Evolutionary conservation across 371 early-diverging fungal species (phyloP).

Genomic region (Mucor ambiguus): DNA sequence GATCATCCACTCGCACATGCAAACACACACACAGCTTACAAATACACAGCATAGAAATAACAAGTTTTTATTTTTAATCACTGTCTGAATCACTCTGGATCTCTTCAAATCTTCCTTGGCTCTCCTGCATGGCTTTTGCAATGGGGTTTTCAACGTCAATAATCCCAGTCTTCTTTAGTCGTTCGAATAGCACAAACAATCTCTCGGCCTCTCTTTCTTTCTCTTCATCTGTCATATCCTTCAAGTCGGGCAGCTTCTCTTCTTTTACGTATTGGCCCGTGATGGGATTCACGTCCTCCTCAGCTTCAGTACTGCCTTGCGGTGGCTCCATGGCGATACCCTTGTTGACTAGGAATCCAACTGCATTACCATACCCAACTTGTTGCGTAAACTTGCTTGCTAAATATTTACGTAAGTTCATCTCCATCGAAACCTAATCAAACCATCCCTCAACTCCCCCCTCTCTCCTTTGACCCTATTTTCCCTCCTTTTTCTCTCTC

Average conservation of each 20-base stretch:
- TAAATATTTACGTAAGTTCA: slow-evolving; percentile 22
- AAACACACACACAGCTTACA: no score
- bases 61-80: slow-evolving; percentile 9
- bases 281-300: slow-evolving; percentile 74
- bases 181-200: slow-evolving; percentile 90
- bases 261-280: slow-evolving; percentile 69
- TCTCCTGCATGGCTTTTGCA: slow-evolving; percentile 55
- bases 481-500: background rate
- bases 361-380: slow-evolving; percentile 92
- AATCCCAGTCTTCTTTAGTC: slow-evolving; percentile 89
- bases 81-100: slow-evolving; percentile 19
- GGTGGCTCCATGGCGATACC: slow-evolving; percentile 57
- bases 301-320: background rate
- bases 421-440: background rate
- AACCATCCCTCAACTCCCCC: background rate
- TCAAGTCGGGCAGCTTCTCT: slow-evolving; percentile 56
- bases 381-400: slow-evolving; percentile 72
- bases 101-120: slow-evolving; percentile 36
- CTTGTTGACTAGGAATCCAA: slow-evolving; percentile 81
- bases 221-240: slow-evolving; percentile 94
- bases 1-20: background rate
- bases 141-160: slow-evolving; percentile 74
- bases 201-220: slow-evolving; percentile 93
- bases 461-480: background rate
- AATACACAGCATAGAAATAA: background rate